phyloP scores from a whole-genome alignment of 2,329 filamentous ascomycete genomes.

The Onygena corvina region DNA sequence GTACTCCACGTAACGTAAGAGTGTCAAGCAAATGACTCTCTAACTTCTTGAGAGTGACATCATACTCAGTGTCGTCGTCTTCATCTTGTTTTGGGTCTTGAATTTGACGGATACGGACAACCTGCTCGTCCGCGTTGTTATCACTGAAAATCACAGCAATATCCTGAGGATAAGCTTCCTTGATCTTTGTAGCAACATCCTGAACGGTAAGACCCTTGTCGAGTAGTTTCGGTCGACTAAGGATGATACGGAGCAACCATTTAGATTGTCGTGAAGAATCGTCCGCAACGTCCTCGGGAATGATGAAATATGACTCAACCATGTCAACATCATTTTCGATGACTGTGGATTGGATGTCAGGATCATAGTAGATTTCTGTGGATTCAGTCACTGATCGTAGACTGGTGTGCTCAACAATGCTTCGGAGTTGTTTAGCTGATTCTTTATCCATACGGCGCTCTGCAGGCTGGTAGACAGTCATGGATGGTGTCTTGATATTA shows the following conservation, averaged over 20 bases:
- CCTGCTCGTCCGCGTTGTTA: constrained; percentile 90
- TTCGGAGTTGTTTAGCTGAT: constrained; percentile 72
- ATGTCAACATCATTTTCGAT: constrained; percentile 84
- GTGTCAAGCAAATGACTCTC: constrained; percentile 86
- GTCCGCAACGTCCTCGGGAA: constrained; percentile 67
- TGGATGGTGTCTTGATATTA: constrained; percentile 96
- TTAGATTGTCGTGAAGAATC: constrained; percentile 61
- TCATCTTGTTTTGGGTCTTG: constrained; percentile 58
- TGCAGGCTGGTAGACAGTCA: constrained; percentile 75
- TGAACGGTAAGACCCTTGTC: constrained; percentile 82
- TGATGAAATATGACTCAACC: constrained; percentile 92
- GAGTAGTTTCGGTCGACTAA: constrained; percentile 86
- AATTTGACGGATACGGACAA: constrained; percentile 82
- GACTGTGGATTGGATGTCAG: constrained; percentile 70
- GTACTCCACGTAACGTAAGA: constrained; percentile 79
- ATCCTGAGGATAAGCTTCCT: constrained; percentile 73
- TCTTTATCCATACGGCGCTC: constrained; percentile 55
- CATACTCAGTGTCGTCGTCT: constrained; percentile 68
- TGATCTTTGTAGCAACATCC: constrained; percentile 81
- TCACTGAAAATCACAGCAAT: constrained; percentile 93
- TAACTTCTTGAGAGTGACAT: constrained; percentile 83
- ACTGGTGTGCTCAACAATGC: constrained; percentile 85
- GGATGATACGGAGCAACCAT: constrained; percentile 86
- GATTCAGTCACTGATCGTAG: constrained; percentile 80
- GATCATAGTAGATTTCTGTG: constrained; percentile 96